Evolutionary conservation across 768 basidiomycete species (phyloP).

Genomic region (Leccinum fibrillosum): DNA sequence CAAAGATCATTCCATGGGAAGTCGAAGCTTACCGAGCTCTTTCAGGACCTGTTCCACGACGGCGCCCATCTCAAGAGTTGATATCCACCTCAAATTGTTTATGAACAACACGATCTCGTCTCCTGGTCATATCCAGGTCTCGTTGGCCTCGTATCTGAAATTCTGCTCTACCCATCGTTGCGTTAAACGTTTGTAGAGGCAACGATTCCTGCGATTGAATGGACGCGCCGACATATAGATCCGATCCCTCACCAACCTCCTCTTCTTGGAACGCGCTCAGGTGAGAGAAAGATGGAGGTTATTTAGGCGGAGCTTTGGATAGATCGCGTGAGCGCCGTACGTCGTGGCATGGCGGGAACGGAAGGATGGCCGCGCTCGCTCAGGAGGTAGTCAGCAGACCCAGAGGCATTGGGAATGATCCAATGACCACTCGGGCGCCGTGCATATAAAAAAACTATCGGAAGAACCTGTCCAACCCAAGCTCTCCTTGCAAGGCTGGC

Average conservation of each 20-base stretch:
- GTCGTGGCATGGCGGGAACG: too few species aligned
- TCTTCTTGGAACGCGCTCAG: neutral
- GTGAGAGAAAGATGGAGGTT: too few species aligned
- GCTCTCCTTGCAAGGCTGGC: too few species aligned
- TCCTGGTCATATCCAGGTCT: slow-evolving; percentile 17
- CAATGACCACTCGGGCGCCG: too few species aligned
- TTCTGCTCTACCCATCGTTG: neutral
- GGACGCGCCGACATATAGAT: slow-evolving; percentile 4
- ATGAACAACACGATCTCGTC: slow-evolving; percentile 43
- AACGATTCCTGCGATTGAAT: neutral
- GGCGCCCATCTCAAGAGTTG: slow-evolving; percentile 51
- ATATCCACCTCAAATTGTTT: slow-evolving; percentile 55
- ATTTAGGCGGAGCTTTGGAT: too few species aligned
- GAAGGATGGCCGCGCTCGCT: too few species aligned
- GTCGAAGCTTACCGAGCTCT: slow-evolving; percentile 39
- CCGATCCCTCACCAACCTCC: slow-evolving; percentile 12
- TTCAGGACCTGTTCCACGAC: slow-evolving; percentile 41
- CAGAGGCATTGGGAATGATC: too few species aligned
- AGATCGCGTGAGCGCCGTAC: too few species aligned
- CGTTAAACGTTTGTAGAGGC: neutral
- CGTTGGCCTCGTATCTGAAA: neutral
- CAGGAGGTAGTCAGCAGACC: too few species aligned
- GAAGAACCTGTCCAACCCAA: too few species aligned
- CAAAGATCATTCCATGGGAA: neutral
- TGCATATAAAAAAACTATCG: too few species aligned